Evolutionary conservation across 805 yeast genomes (phyloP).

Genomic region (Saturnispora bothae): DNA sequence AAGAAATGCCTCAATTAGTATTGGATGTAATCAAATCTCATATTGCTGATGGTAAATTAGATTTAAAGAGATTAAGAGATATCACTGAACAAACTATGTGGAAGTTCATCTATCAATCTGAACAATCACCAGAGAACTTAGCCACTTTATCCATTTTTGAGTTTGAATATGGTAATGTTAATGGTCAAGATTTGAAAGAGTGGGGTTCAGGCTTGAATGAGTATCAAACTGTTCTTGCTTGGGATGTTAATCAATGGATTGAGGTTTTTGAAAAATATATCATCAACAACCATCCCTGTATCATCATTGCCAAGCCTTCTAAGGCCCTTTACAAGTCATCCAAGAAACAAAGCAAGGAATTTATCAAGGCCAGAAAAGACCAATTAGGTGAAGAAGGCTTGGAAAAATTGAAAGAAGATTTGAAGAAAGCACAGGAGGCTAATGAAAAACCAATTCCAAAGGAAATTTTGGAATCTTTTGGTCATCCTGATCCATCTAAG

Average conservation of each 20-base stretch:
- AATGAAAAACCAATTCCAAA: constrained; percentile 77
- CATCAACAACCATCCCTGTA: constrained; percentile 50
- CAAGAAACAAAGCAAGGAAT: constrained; percentile 40
- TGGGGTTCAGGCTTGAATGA: constrained; percentile 49
- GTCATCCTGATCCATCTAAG: constrained; percentile 62
- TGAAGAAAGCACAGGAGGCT: constrained; percentile 51
- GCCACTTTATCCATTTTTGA: constrained; percentile 64
- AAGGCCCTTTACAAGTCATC: constrained; percentile 40
- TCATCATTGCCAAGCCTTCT: constrained; percentile 69
- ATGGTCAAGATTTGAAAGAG: constrained; percentile 46
- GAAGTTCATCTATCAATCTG: constrained; percentile 50
- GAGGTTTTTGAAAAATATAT: constrained; percentile 41
- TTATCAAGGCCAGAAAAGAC: constrained; percentile 38
- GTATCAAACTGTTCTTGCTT: constrained; percentile 44
- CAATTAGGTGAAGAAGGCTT: constrained; percentile 54
- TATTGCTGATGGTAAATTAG: constrained; percentile 39
- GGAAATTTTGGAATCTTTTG: constrained; percentile 48
- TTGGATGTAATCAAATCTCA: constrained; percentile 45
- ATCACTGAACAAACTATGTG: constrained; percentile 55
- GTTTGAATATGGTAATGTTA: constrained; percentile 65
- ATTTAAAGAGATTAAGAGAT: constrained; percentile 55
- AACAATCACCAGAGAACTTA: constrained; percentile 50
- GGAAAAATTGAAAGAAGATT: constrained; percentile 34
- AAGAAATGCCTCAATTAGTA: constrained; percentile 42
- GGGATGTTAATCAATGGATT: constrained; percentile 67